phyloP scores from a whole-genome alignment of 371 early-diverging fungal species.

The Funneliformis caledonium region DNA sequence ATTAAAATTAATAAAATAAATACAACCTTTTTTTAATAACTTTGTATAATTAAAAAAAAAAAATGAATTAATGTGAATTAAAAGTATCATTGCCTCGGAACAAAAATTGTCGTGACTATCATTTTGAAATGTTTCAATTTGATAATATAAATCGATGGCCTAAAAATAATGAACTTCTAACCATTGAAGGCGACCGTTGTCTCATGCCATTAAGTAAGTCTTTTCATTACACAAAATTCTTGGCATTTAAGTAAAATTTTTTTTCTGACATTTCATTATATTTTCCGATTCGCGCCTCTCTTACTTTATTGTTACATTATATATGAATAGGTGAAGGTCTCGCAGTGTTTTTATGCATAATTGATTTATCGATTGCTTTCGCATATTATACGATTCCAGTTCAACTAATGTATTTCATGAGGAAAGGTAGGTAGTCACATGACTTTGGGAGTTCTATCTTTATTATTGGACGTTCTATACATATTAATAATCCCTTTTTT shows the following conservation, averaged over 20 bases:
- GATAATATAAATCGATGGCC: conserved; percentile 22
- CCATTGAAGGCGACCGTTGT: conserved; percentile 20
- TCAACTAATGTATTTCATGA: conserved; percentile 24
- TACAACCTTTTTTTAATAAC: background rate
- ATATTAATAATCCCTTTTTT: too few relatives aligned
- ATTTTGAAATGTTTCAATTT: conserved; percentile 1
- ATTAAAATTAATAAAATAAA: background rate
- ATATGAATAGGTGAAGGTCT: background rate
- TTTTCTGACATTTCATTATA: background rate
- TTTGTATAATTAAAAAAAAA: background rate
- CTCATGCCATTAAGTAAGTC: conserved; percentile 18
- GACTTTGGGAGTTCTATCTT: background rate
- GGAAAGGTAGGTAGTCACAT: conserved; percentile 17
- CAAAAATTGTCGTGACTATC: conserved; percentile 7
- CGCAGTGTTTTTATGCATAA: background rate
- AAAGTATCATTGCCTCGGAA: conserved; percentile 1
- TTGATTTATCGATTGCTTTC: conserved; percentile 19
- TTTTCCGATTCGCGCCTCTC: background rate
- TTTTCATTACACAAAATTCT: background rate
- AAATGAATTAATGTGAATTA: too few relatives aligned
- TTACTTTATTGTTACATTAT: background rate
- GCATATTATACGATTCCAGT: conserved; percentile 23
- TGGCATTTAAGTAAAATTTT: background rate
- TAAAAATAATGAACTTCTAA: conserved; percentile 4
- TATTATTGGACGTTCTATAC: too few relatives aligned